Conservation (phyloP, 116 monocot genomes). For the Zostera marina region DNA sequence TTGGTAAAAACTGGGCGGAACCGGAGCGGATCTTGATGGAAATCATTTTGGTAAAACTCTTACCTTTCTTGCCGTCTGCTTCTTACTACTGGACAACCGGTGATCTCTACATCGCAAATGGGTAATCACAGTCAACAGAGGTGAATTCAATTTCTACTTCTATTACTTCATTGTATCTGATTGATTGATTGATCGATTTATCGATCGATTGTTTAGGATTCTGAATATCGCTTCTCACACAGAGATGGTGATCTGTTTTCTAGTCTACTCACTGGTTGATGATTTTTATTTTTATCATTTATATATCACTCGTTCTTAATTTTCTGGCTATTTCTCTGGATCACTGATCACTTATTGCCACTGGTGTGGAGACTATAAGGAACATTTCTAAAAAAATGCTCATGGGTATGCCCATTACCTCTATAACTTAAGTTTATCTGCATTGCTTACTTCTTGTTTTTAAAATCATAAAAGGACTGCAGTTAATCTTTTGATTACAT, state of each 20-base stretch:
- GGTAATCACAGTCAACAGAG: constrained; percentile 24
- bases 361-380: constrained; percentile 79
- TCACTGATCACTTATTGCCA: constrained; percentile 70
- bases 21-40: too few species aligned
- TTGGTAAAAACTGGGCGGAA: too few species aligned
- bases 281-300: not conserved
- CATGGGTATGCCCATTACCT: constrained; percentile 31
- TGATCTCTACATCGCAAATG: too few species aligned
- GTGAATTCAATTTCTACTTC: not conserved
- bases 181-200: not conserved
- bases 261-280: not conserved
- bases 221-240: constrained; percentile 30
- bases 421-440: not conserved
- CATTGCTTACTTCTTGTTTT: not conserved
- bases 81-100: too few species aligned
- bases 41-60: too few species aligned
- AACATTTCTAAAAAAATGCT: constrained; percentile 37
- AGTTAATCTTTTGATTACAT: constrained; percentile 49
- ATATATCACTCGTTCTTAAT: constrained; percentile 40
- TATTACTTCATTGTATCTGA: not conserved
- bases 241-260: constrained; percentile 42
- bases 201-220: constrained; percentile 13
- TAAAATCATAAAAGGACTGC: constrained; percentile 25
- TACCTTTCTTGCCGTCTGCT: too few species aligned
- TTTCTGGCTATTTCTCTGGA: constrained; percentile 68